Conservation (phyloP, 768 basidiomycete genomes). For the Hygrophorus russula region DNA sequence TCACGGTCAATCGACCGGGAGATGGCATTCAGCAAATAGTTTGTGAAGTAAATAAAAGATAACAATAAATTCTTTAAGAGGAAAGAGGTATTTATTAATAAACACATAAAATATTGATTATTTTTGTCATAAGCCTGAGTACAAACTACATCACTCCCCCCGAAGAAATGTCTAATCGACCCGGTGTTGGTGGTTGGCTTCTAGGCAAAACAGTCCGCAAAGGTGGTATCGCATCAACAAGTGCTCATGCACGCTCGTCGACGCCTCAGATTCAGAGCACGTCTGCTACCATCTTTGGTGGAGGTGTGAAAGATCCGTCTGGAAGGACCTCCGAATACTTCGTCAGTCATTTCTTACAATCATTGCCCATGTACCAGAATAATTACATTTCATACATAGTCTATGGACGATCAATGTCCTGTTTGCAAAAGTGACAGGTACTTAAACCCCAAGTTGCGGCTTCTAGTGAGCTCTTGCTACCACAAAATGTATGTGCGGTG, state of each 20-base stretch:
- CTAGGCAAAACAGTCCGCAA: constrained; percentile 71
- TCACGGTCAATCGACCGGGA: constrained; percentile 5
- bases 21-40: constrained; percentile 11
- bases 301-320: constrained; percentile 79
- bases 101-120: no score
- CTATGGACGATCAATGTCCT: constrained; percentile 91
- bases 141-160: background rate
- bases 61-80: no score
- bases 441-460: constrained; percentile 84
- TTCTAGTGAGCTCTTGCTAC: constrained; percentile 94
- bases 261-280: constrained; percentile 62
- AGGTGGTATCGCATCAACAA: constrained; percentile 35
- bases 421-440: constrained; percentile 96
- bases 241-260: constrained; percentile 40
- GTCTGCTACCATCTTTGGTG: constrained; percentile 64
- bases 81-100: no score
- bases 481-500: constrained; percentile 77
- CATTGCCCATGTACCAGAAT: background rate
- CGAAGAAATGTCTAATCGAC: constrained; percentile 9
- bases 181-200: constrained; percentile 42
- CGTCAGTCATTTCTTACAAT: constrained; percentile 36
- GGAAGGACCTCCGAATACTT: constrained; percentile 75
- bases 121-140: background rate
- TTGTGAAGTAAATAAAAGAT: no score
- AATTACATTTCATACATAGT: constrained; percentile 26